phyloP scores from a whole-genome alignment of 2,329 filamentous ascomycete species.

The Hirsutella rhossiliensis region DNA sequence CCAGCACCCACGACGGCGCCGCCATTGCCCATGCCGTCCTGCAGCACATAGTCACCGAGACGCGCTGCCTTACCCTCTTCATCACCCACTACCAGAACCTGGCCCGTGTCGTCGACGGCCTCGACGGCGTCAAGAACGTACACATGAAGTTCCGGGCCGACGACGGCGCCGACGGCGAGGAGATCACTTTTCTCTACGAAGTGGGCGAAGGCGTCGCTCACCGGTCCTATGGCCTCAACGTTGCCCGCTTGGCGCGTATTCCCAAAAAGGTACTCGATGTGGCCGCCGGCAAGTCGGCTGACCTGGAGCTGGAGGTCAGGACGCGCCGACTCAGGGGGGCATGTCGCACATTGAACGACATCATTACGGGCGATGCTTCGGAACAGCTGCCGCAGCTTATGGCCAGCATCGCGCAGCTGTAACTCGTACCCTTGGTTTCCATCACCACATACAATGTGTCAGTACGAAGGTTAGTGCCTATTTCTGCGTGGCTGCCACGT shows the following conservation, averaged over 20 bases:
- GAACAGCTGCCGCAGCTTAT: slow-evolving; percentile 41
- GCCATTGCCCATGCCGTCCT: slow-evolving; percentile 91
- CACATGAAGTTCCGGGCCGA: slow-evolving; percentile 75
- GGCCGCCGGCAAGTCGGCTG: slow-evolving; percentile 65
- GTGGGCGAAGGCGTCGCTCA: slow-evolving; percentile 85
- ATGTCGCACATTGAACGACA: slow-evolving; percentile 26
- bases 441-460: not conserved
- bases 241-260: slow-evolving; percentile 74
- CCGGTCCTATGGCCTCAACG: slow-evolving; percentile 88
- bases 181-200: slow-evolving; percentile 92
- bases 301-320: slow-evolving; percentile 65
- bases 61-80: slow-evolving; percentile 74
- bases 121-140: slow-evolving; percentile 67
- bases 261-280: slow-evolving; percentile 66
- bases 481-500: not conserved
- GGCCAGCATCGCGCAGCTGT: slow-evolving; percentile 41
- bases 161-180: slow-evolving; percentile 37
- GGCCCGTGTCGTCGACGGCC: slow-evolving; percentile 54
- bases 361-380: slow-evolving; percentile 20
- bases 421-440: not conserved
- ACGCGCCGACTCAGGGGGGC: slow-evolving; percentile 46
- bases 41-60: slow-evolving; percentile 65
- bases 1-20: slow-evolving; percentile 88
- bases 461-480: no score
- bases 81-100: slow-evolving; percentile 97